phyloP scores from a whole-genome alignment of 345 rosid genomes.

The Microthlaspi erraticum region DNA sequence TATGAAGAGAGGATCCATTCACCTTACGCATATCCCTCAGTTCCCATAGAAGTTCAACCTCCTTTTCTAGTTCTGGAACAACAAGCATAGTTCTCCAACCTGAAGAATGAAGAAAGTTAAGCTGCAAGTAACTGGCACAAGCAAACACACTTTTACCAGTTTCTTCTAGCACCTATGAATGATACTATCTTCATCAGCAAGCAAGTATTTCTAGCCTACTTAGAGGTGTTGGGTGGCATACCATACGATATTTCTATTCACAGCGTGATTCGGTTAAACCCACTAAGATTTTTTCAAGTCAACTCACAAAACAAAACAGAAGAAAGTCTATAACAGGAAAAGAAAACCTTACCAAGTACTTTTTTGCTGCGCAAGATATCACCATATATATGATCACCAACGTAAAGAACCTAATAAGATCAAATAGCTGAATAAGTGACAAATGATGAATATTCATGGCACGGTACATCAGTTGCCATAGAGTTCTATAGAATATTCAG shows the following conservation, averaged over 20 bases:
- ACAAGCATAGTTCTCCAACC: slow-evolving; percentile 99
- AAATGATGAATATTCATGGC: slow-evolving; percentile 3
- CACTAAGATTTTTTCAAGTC: neutral
- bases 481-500: neutral
- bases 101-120: slow-evolving; percentile 42
- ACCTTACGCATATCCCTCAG: slow-evolving; percentile 81
- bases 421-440: slow-evolving; percentile 9
- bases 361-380: slow-evolving; percentile 97
- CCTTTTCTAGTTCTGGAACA: slow-evolving; percentile 96
- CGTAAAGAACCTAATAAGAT: slow-evolving; percentile 80
- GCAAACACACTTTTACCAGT: slow-evolving; percentile 10
- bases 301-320: slow-evolving; percentile 1
- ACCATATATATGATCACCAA: slow-evolving; percentile 98
- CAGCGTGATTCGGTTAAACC: slow-evolving; percentile 11
- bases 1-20: slow-evolving; percentile 27
- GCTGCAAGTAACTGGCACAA: slow-evolving; percentile 4
- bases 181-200: slow-evolving; percentile 14
- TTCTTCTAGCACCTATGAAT: slow-evolving; percentile 12
- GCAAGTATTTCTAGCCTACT: neutral
- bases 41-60: slow-evolving; percentile 86
- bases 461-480: neutral
- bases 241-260: slow-evolving; percentile 4
- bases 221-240: neutral
- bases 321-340: slow-evolving; percentile 5
- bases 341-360: slow-evolving; percentile 68